Percentiles rank a stretch among this genome's conserved stretches.
These are phyloP conservation scores for Cryptococcus floricola DNA, from an alignment of 1,284 basidiomycete species.

Conservation along the genomic window DNA sequence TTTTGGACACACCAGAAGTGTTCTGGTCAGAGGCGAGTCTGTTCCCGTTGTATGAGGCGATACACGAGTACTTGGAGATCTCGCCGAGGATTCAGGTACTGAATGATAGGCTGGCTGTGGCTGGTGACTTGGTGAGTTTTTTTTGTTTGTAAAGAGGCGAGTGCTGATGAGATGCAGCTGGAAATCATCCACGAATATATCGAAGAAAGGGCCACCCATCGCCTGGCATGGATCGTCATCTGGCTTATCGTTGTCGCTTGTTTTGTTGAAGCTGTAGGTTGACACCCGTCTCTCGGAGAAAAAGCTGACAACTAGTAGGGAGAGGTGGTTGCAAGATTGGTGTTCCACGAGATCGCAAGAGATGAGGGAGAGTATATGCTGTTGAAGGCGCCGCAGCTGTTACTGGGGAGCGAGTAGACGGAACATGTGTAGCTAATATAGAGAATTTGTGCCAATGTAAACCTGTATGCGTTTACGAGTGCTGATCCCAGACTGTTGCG, in stretches of 20 bases:
- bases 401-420: conserved; percentile 3
- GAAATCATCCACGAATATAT: conserved; percentile 92
- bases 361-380: conserved; percentile 32
- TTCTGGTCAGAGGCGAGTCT: conserved; percentile 94
- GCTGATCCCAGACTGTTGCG: too few species aligned
- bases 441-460: too few species aligned
- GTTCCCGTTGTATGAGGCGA: conserved; percentile 85
- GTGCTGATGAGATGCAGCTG: conserved; percentile 55
- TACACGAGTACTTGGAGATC: conserved; percentile 92
- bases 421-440: too few species aligned
- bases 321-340: conserved; percentile 74
- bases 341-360: conserved; percentile 53
- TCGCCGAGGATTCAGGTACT: conserved; percentile 76
- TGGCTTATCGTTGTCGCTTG: conserved; percentile 88
- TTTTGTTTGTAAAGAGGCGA: not conserved
- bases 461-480: too few species aligned
- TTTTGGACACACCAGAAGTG: conserved; percentile 86
- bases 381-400: conserved; percentile 18
- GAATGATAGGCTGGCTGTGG: conserved; percentile 83
- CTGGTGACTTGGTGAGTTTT: conserved; percentile 73
- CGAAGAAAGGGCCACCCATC: conserved; percentile 83
- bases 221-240: conserved; percentile 94
- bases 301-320: conserved; percentile 53
- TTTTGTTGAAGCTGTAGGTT: conserved; percentile 53
- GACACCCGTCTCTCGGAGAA: not conserved